Percentiles rank a stretch among this genome's conserved stretches.
phyloP scores from a whole-genome alignment of 179 eudicot species.

The Heliamphora pulchella region DNA sequence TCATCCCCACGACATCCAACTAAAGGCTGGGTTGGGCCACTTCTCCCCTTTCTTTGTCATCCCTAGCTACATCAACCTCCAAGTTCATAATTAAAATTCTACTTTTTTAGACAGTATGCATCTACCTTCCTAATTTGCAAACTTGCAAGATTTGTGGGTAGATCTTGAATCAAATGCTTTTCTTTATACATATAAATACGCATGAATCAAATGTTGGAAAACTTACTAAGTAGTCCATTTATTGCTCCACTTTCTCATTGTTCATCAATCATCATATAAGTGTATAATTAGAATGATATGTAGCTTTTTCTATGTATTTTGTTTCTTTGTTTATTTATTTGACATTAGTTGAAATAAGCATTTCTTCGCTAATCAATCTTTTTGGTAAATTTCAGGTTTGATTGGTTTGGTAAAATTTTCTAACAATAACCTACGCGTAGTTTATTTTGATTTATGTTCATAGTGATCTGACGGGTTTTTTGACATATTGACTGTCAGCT shows the following conservation, averaged over 20 bases:
- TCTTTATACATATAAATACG: no score
- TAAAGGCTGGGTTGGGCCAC: neutral
- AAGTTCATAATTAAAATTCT: neutral
- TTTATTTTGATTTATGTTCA: no score
- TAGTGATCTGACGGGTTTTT: no score
- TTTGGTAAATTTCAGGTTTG: neutral
- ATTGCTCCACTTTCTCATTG: neutral
- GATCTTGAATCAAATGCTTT: neutral
- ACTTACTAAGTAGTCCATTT: neutral
- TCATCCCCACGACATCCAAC: neutral
- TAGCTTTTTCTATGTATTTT: no score
- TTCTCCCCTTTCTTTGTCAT: neutral
- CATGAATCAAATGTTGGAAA: neutral
- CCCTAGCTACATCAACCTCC: neutral
- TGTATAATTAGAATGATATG: neutral
- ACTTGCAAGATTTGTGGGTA: neutral
- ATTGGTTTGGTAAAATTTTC: neutral
- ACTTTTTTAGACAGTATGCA: neutral
- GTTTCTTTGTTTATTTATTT: no score
- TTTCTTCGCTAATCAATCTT: neutral
- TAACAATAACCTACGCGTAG: no score
- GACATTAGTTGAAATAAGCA: neutral
- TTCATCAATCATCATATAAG: neutral
- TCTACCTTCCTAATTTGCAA: neutral
- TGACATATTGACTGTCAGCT: no score